Conservation (phyloP, 305 asterid species). For the Solanum chacoense region DNA sequence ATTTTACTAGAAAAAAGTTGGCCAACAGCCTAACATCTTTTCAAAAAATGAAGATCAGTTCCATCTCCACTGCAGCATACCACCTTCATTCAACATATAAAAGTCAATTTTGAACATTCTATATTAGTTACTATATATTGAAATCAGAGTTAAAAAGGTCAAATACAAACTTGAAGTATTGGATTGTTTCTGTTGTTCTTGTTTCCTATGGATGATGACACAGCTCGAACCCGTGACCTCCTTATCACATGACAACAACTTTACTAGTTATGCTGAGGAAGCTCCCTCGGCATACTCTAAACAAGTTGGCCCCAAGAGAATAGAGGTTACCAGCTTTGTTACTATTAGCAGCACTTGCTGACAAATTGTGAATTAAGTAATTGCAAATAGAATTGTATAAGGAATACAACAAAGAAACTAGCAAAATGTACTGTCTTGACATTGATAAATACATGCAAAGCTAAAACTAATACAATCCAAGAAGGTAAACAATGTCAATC, state of each 20-base stretch:
- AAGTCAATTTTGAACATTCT: too few species aligned
- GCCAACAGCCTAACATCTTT: neutral
- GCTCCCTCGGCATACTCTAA: neutral
- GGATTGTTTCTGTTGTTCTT: neutral
- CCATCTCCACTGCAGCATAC: neutral
- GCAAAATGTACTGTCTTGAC: neutral
- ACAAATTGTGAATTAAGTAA: neutral
- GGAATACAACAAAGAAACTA: neutral
- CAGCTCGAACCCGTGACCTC: neutral
- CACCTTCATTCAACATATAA: neutral
- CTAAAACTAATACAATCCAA: neutral
- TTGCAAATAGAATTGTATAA: neutral
- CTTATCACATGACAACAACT: neutral
- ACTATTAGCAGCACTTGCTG: neutral
- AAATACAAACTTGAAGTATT: neutral
- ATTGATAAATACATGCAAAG: conserved; percentile 11
- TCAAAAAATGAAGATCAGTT: neutral
- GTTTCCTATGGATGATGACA: neutral
- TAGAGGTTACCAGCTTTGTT: neutral
- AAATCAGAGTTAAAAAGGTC: neutral
- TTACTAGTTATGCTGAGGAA: neutral
- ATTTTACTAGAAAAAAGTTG: neutral
- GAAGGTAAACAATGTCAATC: neutral
- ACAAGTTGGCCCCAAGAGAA: neutral
- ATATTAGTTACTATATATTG: neutral